Evolutionary conservation across 1,139 yeast species (phyloP).

Genomic region (Yamadazyma epiphylla): DNA sequence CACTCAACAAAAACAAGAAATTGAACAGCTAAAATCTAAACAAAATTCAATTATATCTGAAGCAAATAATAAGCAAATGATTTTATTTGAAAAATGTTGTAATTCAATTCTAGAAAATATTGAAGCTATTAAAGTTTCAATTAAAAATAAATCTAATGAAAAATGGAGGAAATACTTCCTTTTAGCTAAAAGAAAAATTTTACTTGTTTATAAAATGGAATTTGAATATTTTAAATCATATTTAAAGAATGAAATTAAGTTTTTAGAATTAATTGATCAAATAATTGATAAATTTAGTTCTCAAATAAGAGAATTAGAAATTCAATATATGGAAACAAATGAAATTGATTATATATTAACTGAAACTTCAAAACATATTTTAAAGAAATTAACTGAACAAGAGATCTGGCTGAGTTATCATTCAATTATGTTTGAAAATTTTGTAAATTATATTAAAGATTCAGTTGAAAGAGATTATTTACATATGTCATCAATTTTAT

Average conservation of each 20-base stretch:
- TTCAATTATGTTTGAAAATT: constrained; percentile 35
- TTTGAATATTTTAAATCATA: constrained; percentile 19
- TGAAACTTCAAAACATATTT: constrained; percentile 39
- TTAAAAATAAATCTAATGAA: constrained; percentile 40
- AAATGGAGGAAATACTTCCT: constrained; percentile 46
- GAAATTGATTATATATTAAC: constrained; percentile 50
- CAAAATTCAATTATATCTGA: constrained; percentile 43
- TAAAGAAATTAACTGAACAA: constrained; percentile 43
- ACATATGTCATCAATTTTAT: constrained; percentile 50
- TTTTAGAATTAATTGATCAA: constrained; percentile 22
- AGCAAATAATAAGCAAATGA: constrained; percentile 26
- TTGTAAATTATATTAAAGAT: constrained; percentile 40
- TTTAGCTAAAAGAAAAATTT: constrained; percentile 55
- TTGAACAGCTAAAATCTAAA: constrained; percentile 60
- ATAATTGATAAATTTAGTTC: constrained; percentile 23
- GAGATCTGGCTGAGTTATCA: constrained; percentile 54
- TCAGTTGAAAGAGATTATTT: constrained; percentile 51
- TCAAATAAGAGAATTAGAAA: constrained; percentile 51
- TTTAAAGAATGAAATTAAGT: constrained; percentile 3
- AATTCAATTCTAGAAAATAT: constrained; percentile 38
- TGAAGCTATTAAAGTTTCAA: constrained; percentile 30
- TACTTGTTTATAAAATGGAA: constrained; percentile 43
- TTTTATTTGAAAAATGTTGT: constrained; percentile 31
- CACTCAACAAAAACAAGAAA: constrained; percentile 75
- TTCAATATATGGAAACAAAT: constrained; percentile 41